Evolutionary conservation across 148 eudicot genomes (phyloP), one percentile per base, ranked within the genome.

Genomic region (Fagopyrum tataricum): DNA sequence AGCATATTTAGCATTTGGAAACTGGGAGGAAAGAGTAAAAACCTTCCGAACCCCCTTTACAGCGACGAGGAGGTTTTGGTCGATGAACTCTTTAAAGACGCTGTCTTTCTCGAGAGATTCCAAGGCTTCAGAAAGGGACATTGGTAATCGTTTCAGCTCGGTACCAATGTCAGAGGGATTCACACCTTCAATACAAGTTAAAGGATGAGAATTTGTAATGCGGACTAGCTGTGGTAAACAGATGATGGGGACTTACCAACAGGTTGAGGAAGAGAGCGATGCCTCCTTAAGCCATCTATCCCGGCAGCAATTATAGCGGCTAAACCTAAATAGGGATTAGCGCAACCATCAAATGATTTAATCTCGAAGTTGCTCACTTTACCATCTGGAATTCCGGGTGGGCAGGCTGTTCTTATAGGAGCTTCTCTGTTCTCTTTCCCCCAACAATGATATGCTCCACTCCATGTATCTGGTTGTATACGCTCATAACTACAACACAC

Each of bases 361-460:
- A 96, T 86, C 86, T 96, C 99, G 73, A 92, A 96, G 80, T 96
- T 92, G 96, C 96, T 96, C 42, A 95, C 96, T 44, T 84, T 61
- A 74, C 97, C 97, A 80, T 82, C 81, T 49, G 84, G 85, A 52
- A 87, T 75, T 77, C 96, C 98, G 49, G 98, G 98, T 67, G 97
- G 97, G 74, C 96, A 90, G 26, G 97, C 92, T 49, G 96, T 87
- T 83, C 99, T 85, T 37, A 96, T 18, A 59, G 99, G 94, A 81
- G 96, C 94, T 85, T 92, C 99, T 77, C 86, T 84, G 78, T 96
- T 96, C 80, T 92, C 97, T 74, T 84, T 86, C 43, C 99, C 97
- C 99, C 99, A 96, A 81, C 97, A 92, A 39, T 79, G 82, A 81
- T 88, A 90, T 72, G 97, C 97, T 77, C 97, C 99, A 80, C 96